Evolutionary conservation across 1,139 yeast genomes (phyloP).

Genomic region (Arxiozyma telluris): DNA sequence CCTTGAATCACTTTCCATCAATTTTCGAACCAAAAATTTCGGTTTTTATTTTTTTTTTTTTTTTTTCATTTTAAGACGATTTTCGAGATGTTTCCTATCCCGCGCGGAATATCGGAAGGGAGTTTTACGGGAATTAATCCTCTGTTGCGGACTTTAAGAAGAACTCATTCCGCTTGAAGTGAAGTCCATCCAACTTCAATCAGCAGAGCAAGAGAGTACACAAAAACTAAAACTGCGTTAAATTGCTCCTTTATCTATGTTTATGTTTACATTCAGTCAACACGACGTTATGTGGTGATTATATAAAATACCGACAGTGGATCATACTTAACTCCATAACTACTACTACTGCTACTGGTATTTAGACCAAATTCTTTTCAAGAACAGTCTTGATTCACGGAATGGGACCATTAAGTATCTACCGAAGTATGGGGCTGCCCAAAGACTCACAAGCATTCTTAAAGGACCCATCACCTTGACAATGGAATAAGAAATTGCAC

Average conservation of each 20-base stretch:
- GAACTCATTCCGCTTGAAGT: background rate
- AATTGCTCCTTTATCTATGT: background rate
- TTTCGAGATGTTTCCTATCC: background rate
- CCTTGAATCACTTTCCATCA: background rate
- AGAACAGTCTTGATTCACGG: conserved; percentile 8
- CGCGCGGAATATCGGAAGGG: background rate
- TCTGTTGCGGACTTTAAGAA: background rate
- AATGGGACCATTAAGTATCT: conserved; percentile 20
- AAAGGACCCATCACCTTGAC: conserved; percentile 44
- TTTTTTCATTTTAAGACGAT: too few species aligned
- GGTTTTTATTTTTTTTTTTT: too few species aligned
- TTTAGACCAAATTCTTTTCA: background rate
- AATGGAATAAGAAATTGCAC: conserved; percentile 80
- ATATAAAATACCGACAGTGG: background rate
- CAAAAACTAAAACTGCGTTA: background rate
- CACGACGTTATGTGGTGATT: background rate
- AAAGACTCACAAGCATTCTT: conserved; percentile 26
- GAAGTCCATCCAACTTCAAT: background rate
- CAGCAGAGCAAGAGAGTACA: background rate
- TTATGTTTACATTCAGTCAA: too few species aligned
- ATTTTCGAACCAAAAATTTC: background rate
- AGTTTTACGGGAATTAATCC: background rate
- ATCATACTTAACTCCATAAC: background rate
- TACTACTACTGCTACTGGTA: background rate
- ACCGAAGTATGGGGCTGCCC: conserved; percentile 31